Evolutionary conservation across 345 rosid species (phyloP), one percentile per base, ranked within the genome.

Genomic region (Citrus cavaleriei): DNA sequence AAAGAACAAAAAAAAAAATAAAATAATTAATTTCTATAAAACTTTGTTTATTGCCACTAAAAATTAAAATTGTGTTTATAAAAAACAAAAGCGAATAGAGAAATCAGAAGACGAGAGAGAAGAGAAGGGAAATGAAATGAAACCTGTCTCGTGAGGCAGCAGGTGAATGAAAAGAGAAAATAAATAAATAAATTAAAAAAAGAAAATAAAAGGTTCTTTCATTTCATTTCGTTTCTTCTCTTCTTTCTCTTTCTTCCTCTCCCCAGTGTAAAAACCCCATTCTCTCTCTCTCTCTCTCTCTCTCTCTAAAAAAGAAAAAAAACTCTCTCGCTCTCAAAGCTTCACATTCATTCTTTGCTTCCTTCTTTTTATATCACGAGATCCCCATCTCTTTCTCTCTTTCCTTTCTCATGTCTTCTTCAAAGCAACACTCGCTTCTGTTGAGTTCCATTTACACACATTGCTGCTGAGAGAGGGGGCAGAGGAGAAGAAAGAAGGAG

Each of bases 321-420:
- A 37, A 49, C 77, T 77, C 64, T 82, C 82, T 79, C 80, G 76
- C 83, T 81, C 87, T 78, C 67, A 46, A 46, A 46, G 51, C 5
- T 37, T 81, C 91, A 75, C 90, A 88, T 89, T 89, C 90, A 86
- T 88, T 89, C 91, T 85, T 87, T 91, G 90, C 90, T 89, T 86
- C 85, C 74, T 80, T 86, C 87, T 89, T 84, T 88, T 79, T 79
- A 81, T 38, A 81, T 90, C 95, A 91, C 95, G 92, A 93, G 95
- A 90, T 88, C 92, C 88, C 90, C 86, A 80, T 81, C 89, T 72
- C 75, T 69, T 34, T 68, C 54, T 78, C 10, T 78, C 65, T 81
- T 79, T 85, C 78, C 60, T 34, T 34, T 76, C 40, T 32, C 9
- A 64, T 64, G 68, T 64, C 68, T 64, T 64, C 40, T 32, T 64